These are phyloP conservation scores for Amylocarpus encephaloides DNA, from an alignment of 2,329 filamentous ascomycete species.

Conservation along the genomic window DNA sequence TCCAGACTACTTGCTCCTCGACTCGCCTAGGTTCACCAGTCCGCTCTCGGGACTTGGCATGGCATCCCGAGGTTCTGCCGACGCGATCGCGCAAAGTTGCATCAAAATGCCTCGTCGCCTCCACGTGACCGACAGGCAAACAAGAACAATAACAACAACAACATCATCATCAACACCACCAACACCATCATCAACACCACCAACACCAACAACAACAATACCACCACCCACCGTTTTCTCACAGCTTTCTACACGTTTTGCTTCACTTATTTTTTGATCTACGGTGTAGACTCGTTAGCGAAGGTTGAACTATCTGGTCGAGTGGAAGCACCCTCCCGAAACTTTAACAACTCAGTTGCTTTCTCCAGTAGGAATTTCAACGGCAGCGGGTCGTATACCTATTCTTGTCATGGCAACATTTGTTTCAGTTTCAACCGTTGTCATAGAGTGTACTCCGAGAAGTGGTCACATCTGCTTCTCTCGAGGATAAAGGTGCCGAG, in stretches of 20 bases:
- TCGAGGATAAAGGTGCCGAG: no score
- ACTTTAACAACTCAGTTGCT: no score
- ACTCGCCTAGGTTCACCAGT: background rate
- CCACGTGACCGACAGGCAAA: background rate
- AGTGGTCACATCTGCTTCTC: no score
- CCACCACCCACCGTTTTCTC: background rate
- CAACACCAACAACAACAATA: background rate
- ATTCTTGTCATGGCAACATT: no score
- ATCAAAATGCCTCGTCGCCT: background rate
- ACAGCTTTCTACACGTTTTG: background rate
- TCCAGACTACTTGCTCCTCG: constrained; percentile 1
- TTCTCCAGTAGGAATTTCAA: no score
- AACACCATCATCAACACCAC: background rate
- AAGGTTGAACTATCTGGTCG: no score
- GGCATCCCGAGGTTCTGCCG: background rate
- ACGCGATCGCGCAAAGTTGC: background rate
- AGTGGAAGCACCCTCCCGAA: no score
- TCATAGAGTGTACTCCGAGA: no score
- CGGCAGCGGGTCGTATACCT: no score
- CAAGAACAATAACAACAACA: background rate
- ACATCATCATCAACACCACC: background rate
- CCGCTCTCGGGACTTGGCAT: constrained; percentile 2
- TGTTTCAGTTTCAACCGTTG: no score
- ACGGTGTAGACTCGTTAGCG: background rate
- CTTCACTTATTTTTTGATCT: background rate